Evolutionary conservation across 2,329 filamentous ascomycete species (phyloP), one percentile per base, ranked within the genome.

Genomic region (Aurifilum marmelostoma): DNA sequence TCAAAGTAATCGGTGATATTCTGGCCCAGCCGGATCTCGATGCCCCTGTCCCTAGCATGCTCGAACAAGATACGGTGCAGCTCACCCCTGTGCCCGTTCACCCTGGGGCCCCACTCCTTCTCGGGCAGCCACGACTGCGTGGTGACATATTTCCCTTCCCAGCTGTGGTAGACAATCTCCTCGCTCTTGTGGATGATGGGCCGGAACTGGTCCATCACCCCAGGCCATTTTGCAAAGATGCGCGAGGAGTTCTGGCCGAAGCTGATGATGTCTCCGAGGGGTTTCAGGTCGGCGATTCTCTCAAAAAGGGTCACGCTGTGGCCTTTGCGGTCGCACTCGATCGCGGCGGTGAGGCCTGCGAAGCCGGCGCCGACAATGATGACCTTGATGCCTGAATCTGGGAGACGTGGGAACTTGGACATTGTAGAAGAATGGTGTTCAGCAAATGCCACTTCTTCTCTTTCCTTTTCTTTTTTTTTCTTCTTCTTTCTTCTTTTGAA

Each of bases 171-270:
- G 65, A 71, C 75, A 67, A 74, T 61, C 18, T 76, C 76, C 24
- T 81, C 78, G 29, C 84, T 76, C 2, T 79, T 78, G 69, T 83
- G 85, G 72, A 83, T 84, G 37, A 89, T 80, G 1, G 80, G 78
- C 62, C 83, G 80, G 69, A 88, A 79, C 64, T 81, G 76, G 41
- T 81, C 81, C 9, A 80, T 79, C 6, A 88, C 81, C 21, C 81
- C 80, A 21, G 85, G 83, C 76, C 87, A 89, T n/a, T 84, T 82
- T 60, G 80, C 76, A 75, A 89, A 86, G 68, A 89, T 86, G 43
- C 85, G 83, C 4, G 84, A 83, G 11, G 83, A 83, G 74, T 89
- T 89, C 21, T 85, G 83, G 1, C 84, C 86, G 73, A 88, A 88
- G 56, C 81, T 83, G 71, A 85, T 84, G 67, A 85, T 83, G 71